Percentiles rank a stretch among this genome's conserved stretches.
phyloP scores from a whole-genome alignment of 306 rosid species.

The Prunus fruticosa region DNA sequence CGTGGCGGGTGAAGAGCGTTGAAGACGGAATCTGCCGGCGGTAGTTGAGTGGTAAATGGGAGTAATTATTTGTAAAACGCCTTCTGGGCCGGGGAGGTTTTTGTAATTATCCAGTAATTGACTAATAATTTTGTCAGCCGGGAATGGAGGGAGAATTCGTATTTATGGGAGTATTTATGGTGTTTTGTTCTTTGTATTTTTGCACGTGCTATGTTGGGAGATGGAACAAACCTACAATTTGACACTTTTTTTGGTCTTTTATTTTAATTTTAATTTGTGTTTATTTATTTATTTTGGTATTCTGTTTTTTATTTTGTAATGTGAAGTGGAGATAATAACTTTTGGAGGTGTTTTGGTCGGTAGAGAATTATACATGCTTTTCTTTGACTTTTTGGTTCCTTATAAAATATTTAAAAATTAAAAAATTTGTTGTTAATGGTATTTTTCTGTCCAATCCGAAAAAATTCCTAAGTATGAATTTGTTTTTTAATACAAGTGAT shows the following conservation, averaged over 20 bases:
- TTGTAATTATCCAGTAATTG: neutral
- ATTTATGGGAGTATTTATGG: neutral
- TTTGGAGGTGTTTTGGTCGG: too few relatives aligned
- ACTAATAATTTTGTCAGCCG: conserved; percentile 15
- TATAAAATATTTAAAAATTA: too few relatives aligned
- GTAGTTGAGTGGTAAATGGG: neutral
- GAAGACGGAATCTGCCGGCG: conserved; percentile 14
- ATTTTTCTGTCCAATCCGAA: too few relatives aligned
- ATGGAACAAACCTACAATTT: neutral
- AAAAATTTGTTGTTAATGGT: too few relatives aligned
- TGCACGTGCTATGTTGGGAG: neutral
- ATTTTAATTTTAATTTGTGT: neutral
- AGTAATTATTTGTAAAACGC: neutral
- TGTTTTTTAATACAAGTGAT: too few relatives aligned
- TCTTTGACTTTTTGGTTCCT: neutral
- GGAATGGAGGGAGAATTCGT: neutral
- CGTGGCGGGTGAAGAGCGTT: conserved; percentile 14
- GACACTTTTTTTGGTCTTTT: neutral
- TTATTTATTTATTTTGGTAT: neutral
- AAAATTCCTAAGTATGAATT: too few relatives aligned
- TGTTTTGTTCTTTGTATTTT: neutral
- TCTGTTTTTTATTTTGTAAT: too few relatives aligned
- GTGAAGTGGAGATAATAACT: neutral
- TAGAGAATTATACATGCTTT: neutral
- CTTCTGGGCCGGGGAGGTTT: neutral